Base-by-base conservation (phyloP, 2,329 filamentous ascomycete species). In the Sporothrix brasiliensis region DNA sequence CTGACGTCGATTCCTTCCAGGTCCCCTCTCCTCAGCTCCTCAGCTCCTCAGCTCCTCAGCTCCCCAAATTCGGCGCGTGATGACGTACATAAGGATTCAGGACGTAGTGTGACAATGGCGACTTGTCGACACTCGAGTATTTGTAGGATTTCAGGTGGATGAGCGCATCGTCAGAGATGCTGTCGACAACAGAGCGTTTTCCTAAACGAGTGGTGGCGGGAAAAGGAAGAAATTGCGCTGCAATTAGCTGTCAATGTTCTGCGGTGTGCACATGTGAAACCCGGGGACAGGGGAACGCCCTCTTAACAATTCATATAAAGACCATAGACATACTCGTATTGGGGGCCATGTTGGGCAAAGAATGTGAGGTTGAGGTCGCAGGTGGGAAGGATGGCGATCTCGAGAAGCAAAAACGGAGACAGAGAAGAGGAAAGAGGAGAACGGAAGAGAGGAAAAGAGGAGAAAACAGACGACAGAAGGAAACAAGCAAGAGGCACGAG, bases 111-210 rank as follows among this genome's bases (percentile, higher is more conserved):
- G 95, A 98, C 72, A 97, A 88, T 73, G 92, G 91, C 67, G 94
- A 97, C 82, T 97, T 94, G 85, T 99, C 95, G 80, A 99, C 93
- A 77, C 91, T 92, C 76, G 93, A 97, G 82, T 99, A 99, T 79
- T 97, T 96, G 89, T 99, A 99, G 72, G 91, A 90, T 81, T 93
- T 95, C 76, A 99, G 89, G 79, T 97, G 94, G 72, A 91, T 85
- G 75, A 99, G 87, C 69, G 93, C 93, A 77, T 98, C 93, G 77
- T 97, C 93, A 39, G 94, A 96, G 75, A 98, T 84, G 80, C 91
- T 91, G 80, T 91, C 89, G 75, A 89, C 87, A 70, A 83, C 86
- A 68, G 89, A 63, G 6, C 54, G 88, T 80, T 82, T 78, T 76
- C 80, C 84, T 86, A 73, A 65, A 70, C 41, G 14, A 14, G 47